phyloP scores from a whole-genome alignment of 2,329 filamentous ascomycete genomes.

The Onygenales sp. region DNA sequence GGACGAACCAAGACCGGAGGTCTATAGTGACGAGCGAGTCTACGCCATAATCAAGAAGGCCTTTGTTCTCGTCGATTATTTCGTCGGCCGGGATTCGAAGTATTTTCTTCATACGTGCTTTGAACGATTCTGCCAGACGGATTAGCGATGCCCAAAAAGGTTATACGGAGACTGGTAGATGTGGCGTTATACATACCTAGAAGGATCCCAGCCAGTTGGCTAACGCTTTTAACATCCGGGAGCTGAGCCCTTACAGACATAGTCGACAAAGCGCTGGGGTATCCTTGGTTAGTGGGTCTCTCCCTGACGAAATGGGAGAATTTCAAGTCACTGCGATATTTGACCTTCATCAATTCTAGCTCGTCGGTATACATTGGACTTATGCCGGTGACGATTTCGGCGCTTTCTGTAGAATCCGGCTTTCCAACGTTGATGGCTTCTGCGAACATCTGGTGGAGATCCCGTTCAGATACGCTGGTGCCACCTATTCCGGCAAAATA shows the following conservation, averaged over 20 bases:
- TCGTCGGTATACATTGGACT: not conserved
- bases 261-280: not conserved
- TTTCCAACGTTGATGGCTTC: not conserved
- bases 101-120: not conserved
- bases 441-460: not conserved
- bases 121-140: not conserved
- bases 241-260: not conserved
- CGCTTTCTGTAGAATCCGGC: not conserved
- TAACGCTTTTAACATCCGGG: not conserved
- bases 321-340: not conserved
- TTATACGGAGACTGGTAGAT: not conserved
- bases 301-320: not conserved
- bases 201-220: not conserved
- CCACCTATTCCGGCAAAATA: not conserved
- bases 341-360: not conserved
- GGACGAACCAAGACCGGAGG: conserved; percentile 39
- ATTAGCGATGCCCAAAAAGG: too few species aligned
- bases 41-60: conserved; percentile 19
- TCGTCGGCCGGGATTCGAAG: not conserved
- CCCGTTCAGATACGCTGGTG: not conserved
- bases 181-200: not conserved
- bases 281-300: not conserved
- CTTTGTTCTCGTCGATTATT: not conserved
- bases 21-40: conserved; percentile 31
- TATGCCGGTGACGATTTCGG: not conserved